phyloP scores from a whole-genome alignment of 2,329 filamentous ascomycete species.

The Aspergillus sp. region DNA sequence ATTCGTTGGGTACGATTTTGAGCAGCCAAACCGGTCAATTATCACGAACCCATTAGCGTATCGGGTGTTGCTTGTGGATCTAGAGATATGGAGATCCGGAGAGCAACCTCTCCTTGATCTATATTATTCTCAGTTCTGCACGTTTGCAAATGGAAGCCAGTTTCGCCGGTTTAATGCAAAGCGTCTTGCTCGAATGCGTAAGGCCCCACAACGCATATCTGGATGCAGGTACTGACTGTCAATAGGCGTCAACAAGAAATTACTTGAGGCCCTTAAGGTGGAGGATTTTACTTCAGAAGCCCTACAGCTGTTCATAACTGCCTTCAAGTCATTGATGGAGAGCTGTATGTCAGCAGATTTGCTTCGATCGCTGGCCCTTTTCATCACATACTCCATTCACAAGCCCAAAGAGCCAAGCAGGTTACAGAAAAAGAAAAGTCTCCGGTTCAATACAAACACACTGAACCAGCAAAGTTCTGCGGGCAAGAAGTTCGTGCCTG shows the following conservation, averaged over 20 bases:
- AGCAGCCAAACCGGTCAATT: slow-evolving; percentile 79
- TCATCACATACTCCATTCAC: slow-evolving; percentile 89
- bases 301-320: slow-evolving; percentile 71
- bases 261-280: slow-evolving; percentile 85
- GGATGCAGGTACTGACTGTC: slow-evolving; percentile 15
- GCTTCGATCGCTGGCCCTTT: slow-evolving; percentile 81
- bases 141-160: slow-evolving; percentile 85
- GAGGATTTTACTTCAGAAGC: slow-evolving; percentile 72
- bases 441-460: slow-evolving; percentile 31
- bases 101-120: slow-evolving; percentile 74
- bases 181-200: slow-evolving; percentile 84
- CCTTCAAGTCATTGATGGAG: slow-evolving; percentile 75
- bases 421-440: slow-evolving; percentile 47
- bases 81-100: slow-evolving; percentile 86
- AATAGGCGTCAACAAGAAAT: slow-evolving; percentile 79
- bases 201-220: slow-evolving; percentile 34
- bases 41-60: slow-evolving; percentile 96
- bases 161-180: slow-evolving; percentile 89
- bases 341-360: slow-evolving; percentile 81
- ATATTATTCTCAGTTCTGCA: slow-evolving; percentile 89
- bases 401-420: slow-evolving; percentile 47
- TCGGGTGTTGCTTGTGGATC: slow-evolving; percentile 83
- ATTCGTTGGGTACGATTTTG: slow-evolving; percentile 84
- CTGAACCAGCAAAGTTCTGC: slow-evolving; percentile 33
- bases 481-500: slow-evolving; percentile 45